Base-by-base conservation (phyloP, 163 green algal species). In the Scenedesmus sp. region DNA sequence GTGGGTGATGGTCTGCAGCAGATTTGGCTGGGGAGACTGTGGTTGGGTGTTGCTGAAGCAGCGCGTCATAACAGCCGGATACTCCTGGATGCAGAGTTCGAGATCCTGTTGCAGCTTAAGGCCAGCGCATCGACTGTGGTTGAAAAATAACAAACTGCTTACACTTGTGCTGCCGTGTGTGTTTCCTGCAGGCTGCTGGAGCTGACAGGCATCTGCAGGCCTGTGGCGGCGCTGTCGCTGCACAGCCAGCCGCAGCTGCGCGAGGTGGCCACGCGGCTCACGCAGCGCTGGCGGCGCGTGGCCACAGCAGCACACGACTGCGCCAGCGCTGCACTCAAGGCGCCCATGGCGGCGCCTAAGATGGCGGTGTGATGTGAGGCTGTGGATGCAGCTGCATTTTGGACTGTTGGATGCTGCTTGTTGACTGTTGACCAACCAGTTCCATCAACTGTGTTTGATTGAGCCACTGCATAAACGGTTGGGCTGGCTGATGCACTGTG, bases 121-220 rank as follows among this genome's bases (percentile, higher is more conserved):
- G 59, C 59, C 34, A 46, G 34, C 34, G 34, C 34, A 46, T 46
- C 34, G 34, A 46, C 34, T 46, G 34, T 46, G 34, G 34, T 46
- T 46, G 34, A 46, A 46, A 46, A 46, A 46, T 46, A 46, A 46
- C 34, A 46, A 46, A 46, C 34, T 46, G 34, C 34, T 46, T 1
- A 0, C 64, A 23, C 3, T 20, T 6, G 3, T 34, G 66, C 66
- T 76, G 16, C 23, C 4, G 23, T 52, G 4, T 79, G 70, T 52
- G 18, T 6, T 46, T 46, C 34, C 67, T 52, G 70, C 70, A 86
- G 79, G 52, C 26, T 92, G 79, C 60, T 92, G 60, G 88, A 92
- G 79, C 16, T 89, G 62, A 92, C 81, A 5, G 66, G 82, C 54
- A 87, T 92, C 10, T 84, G 88, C 66, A 67, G 62, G 60, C 88